Evolutionary conservation across 1,284 basidiomycete genomes (phyloP).

Genomic region (Pascua guehoae): DNA sequence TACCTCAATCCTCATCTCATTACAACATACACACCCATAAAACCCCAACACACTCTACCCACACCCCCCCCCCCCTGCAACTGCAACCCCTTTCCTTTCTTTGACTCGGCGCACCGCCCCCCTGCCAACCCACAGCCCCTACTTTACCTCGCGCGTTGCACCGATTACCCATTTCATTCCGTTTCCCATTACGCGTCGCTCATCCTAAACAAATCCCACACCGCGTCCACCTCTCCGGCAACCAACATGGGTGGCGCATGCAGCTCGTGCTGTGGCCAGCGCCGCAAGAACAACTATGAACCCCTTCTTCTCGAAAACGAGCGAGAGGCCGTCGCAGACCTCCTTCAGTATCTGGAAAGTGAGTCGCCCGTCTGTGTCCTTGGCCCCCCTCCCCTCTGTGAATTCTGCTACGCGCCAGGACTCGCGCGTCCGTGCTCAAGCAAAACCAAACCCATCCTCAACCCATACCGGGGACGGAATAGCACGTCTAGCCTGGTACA

Average conservation of each 20-base stretch:
- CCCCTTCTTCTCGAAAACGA: conserved; percentile 95
- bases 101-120: no score
- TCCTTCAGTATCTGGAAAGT: conserved; percentile 98
- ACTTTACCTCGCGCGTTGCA: no score
- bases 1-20: background rate
- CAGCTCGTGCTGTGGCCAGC: conserved; percentile 44
- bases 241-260: conserved; percentile 40
- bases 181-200: background rate
- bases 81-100: no score
- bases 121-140: no score
- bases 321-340: conserved; percentile 95
- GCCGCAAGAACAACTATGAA: conserved; percentile 68
- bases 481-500: no score
- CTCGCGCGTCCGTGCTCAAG: no score
- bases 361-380: conserved; percentile 38
- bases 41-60: no score
- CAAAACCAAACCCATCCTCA: background rate
- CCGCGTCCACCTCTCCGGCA: background rate
- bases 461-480: no score
- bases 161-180: no score
- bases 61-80: no score
- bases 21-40: background rate
- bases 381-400: no score
- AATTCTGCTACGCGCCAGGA: no score
- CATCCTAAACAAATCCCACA: background rate